phyloP scores from a whole-genome alignment of 768 basidiomycete genomes.

The Suillus ampliporus region DNA sequence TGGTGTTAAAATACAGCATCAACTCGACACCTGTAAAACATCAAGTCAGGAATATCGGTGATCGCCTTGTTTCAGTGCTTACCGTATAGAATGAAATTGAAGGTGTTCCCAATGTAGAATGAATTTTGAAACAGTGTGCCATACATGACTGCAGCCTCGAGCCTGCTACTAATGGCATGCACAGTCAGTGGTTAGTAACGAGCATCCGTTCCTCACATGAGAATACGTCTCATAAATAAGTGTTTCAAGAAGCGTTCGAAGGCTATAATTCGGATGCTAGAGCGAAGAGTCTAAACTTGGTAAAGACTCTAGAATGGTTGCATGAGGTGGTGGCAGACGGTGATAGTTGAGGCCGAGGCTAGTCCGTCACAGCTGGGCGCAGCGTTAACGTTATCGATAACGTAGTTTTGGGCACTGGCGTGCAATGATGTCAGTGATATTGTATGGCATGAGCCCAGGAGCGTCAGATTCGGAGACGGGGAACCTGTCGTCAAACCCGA shows the following conservation, averaged over 20 bases:
- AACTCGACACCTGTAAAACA: conserved; percentile 27
- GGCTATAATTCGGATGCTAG: background rate
- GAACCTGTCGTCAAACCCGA: background rate
- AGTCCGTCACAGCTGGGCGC: too few relatives aligned
- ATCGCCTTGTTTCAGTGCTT: background rate
- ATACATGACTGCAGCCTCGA: conserved; percentile 6
- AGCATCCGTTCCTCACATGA: background rate
- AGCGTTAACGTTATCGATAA: too few relatives aligned
- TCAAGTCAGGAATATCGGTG: background rate
- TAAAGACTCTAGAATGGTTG: background rate
- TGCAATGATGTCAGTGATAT: background rate
- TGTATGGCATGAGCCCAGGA: background rate
- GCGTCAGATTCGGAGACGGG: background rate
- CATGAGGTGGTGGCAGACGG: too few relatives aligned
- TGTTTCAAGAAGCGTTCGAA: background rate
- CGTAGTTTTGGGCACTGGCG: background rate
- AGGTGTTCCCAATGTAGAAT: conserved; percentile 21
- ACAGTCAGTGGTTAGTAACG: too few relatives aligned
- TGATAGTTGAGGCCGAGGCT: background rate
- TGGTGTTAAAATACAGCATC: conserved; percentile 31
- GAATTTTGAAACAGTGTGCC: conserved; percentile 20
- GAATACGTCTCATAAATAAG: background rate
- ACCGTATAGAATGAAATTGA: conserved; percentile 24
- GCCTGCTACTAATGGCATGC: background rate
- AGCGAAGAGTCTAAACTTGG: background rate